phyloP scores from a whole-genome alignment of 2,329 filamentous ascomycete species.

The Cytospora paraplurivora region DNA sequence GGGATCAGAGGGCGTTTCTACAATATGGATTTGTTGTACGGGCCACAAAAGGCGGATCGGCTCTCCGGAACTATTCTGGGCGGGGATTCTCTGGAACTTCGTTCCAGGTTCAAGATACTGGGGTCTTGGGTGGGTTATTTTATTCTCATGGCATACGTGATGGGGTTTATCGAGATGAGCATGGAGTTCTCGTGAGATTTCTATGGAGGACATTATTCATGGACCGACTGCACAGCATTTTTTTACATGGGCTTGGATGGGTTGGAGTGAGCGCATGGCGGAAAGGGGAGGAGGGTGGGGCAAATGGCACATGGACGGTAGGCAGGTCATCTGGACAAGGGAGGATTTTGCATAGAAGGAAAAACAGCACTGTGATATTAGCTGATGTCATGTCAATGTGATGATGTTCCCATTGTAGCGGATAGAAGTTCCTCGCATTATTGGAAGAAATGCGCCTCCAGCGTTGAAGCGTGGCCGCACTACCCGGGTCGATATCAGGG shows the following conservation, averaged over 20 bases:
- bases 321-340: not conserved
- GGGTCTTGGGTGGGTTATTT: not conserved
- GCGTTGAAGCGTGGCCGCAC: no score
- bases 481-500: no score
- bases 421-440: not conserved
- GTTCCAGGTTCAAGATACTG: not conserved
- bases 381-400: not conserved
- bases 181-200: not conserved
- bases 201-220: not conserved
- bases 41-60: not conserved
- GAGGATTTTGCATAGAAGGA: not conserved
- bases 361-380: slow-evolving; percentile 4
- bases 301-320: not conserved
- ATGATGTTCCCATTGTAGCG: not conserved
- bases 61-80: not conserved
- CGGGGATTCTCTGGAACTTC: not conserved
- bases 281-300: not conserved
- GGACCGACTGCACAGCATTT: not conserved
- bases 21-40: not conserved
- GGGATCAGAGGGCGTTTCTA: not conserved
- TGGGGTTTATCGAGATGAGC: not conserved
- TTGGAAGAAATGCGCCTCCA: no score
- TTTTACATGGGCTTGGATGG: not conserved
- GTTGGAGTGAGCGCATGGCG: not conserved
- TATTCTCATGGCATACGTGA: not conserved